Evolutionary conservation across 345 rosid species (phyloP), one percentile per base, ranked within the genome.

Genomic region (Melastoma malabathricum): DNA sequence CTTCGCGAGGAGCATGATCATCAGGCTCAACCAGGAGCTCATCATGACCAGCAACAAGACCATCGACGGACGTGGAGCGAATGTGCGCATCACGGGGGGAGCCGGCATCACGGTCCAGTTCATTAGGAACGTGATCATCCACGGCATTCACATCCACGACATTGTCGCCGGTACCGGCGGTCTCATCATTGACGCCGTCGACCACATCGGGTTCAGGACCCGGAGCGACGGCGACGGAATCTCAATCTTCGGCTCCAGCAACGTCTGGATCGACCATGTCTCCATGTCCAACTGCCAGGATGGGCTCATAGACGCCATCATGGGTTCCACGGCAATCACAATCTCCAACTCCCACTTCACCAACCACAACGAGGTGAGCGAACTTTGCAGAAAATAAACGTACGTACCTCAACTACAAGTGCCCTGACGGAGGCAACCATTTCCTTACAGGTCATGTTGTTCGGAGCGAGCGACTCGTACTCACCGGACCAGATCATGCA

Each of bases 291-390:
- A 50, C 1, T 80, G 93, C 62, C 46, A 43, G 1, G 93, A 89
- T 51, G 95, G 95, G 19, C 68, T 89, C 47, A 71, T 89, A 17
- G 97, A 89, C 57, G 83, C 72, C 16, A 71, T 89, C 45, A 46
- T 52, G 68, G 94, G 76, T 12, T 81, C 95, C 18, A 89, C 86
- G 18, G 93, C 77, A 34, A 62, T 89, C 56, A 86, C 96, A 58
- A 72, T 89, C 58, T 89, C 97, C 58, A 89, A 84, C 58, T 59
- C 72, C 54, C 92, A 85, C 63, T 76, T 89, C 71, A 80, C 95
- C 34, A 25, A 72, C 43, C 97, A 89, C 73, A 72, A 82, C 27
- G 86, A 84, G 57, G 96, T 81, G 60, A 71, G 13, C 15, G 13
- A 51, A 22, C 25, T 2, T 22, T 22, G 25, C 25, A 22, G 25